phyloP scores from a whole-genome alignment of 116 monocot species.

The Dioscorea cayenensis region DNA sequence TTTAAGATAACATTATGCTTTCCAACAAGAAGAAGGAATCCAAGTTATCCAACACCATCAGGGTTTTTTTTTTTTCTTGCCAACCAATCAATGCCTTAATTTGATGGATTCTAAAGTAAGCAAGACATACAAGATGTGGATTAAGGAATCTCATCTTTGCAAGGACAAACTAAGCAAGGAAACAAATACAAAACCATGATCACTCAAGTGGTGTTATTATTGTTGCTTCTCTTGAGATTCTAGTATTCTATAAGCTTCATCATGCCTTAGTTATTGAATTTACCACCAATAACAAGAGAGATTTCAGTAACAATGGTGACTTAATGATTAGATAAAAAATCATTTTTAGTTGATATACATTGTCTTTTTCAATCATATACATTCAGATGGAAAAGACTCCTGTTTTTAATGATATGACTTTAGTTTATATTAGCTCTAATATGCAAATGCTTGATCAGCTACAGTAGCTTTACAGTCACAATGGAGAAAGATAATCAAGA shows the following conservation, averaged over 20 bases:
- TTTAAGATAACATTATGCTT: neutral
- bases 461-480: no score
- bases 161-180: neutral
- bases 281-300: neutral
- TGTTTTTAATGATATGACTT: no score
- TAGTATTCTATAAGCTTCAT: no score
- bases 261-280: neutral
- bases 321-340: no score
- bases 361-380: no score
- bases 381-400: no score
- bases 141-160: slow-evolving; percentile 12
- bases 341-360: no score
- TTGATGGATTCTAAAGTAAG: slow-evolving; percentile 12
- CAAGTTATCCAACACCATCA: neutral
- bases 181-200: neutral
- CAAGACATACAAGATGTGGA: slow-evolving; percentile 8
- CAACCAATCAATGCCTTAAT: neutral
- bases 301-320: neutral
- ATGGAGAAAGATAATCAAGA: no score
- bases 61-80: neutral
- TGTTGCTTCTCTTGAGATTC: neutral
- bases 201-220: neutral
- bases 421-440: no score
- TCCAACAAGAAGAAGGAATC: slow-evolving; percentile 7
- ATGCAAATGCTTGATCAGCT: no score